Base-by-base conservation (phyloP, 2,329 filamentous ascomycete genomes). In the Aspergillus pseudonomiae region DNA sequence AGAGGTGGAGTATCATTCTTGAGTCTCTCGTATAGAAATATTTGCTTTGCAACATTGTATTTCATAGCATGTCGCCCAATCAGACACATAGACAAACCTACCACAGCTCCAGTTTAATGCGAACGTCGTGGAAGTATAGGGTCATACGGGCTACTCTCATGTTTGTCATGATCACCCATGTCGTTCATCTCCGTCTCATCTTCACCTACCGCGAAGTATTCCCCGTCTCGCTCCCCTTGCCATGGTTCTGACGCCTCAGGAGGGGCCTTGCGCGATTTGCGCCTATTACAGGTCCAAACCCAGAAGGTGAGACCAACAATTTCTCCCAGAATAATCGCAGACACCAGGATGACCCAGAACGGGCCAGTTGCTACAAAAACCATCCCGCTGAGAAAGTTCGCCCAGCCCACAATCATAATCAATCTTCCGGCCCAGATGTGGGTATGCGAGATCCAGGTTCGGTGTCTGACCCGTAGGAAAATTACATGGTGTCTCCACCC, bases 401-500 rank as follows among this genome's bases (percentile, higher is more conserved):
- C 24, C 63, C 60, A 65, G 26, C 63, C 60, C 3, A 60, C 41
- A 11, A 65, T 28, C 32, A 65, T 30, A 32, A 62, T 57, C n/a
- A 54, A 10, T 24, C 63, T 52, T 7, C 60, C 63, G 0, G 56
- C 14, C 63, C 63, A 65, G 26, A 60, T 65, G 46, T 65, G 63
- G 3, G 56, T 57, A 28, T 64, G 46, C 11, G 63, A 64, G 7
- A 58, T 55, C 63, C 63, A 65, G 53, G 50, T 53, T 30, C 63
- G 63, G 6, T 24, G 56, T 30, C 45, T 54, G n/a, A 62, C 57
- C 14, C 36, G 56, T 14, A 65, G 43, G 28, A 65, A 64, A n/a
- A 59, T 34, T 30, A 60, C 36, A 43, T 65, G 63, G 36, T 65
- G 60, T 10, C 63, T 52, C 63, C 63, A 62, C 10, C 63, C 63